Percentiles rank a stretch among this genome's conserved stretches.
Evolutionary conservation across 2,329 filamentous ascomycete genomes (phyloP).

Genomic region (Ophiostoma himal-ulmi): DNA sequence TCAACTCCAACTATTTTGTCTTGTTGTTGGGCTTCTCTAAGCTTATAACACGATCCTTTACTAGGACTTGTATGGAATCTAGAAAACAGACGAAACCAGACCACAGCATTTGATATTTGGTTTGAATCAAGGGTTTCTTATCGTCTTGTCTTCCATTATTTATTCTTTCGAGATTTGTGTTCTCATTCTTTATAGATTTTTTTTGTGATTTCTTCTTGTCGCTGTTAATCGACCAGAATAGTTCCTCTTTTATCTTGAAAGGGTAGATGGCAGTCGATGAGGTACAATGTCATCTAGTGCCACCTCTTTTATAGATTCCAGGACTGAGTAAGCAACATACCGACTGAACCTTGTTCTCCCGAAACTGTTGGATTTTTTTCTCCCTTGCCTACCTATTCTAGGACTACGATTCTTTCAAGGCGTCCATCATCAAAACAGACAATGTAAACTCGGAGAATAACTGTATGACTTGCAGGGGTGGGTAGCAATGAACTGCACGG

Average conservation of each 20-base stretch:
- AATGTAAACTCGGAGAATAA: neutral
- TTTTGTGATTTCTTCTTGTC: no score
- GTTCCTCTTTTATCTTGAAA: neutral
- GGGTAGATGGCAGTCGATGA: neutral
- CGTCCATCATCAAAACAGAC: neutral
- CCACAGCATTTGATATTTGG: neutral
- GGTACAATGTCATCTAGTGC: neutral
- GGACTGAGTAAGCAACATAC: no score
- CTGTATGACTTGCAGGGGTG: neutral
- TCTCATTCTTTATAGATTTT: no score
- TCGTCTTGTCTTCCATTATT: neutral
- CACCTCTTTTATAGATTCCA: no score
- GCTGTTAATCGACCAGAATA: no score
- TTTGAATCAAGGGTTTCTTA: neutral
- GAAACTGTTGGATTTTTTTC: no score
- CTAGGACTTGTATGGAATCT: neutral
- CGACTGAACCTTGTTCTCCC: no score
- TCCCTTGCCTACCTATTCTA: neutral
- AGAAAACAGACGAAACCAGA: neutral
- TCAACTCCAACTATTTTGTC: no score
- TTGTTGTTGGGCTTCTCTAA: neutral
- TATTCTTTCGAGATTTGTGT: neutral
- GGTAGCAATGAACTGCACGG: neutral
- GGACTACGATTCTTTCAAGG: neutral
- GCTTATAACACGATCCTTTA: neutral